Base-by-base conservation (phyloP, 495 filamentous ascomycete species). In the Emericellopsis terricola region DNA sequence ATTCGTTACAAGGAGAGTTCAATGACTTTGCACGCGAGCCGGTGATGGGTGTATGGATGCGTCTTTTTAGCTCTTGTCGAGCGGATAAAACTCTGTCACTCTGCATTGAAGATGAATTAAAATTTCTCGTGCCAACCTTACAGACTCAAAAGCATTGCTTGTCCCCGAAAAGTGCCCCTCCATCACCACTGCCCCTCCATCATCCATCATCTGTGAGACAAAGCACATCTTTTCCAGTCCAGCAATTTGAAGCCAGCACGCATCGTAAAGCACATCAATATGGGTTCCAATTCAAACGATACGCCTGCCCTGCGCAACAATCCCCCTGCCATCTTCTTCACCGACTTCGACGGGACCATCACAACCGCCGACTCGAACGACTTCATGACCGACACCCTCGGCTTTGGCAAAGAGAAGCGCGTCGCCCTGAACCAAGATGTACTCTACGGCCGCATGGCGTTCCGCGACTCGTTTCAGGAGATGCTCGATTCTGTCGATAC, bases 261-360 rank as follows among this genome's bases (percentile, higher is more conserved):
- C n/a, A n/a, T n/a, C n/a, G n/a, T n/a, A n/a, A n/a, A n/a, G n/a
- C n/a, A n/a, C n/a, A 8, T 8, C 28, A 51, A 21, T 11, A 50
- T 56, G 49, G 53, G 52, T 17, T 48, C 49, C 33, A 23, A 26
- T 8, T 9, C 19, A 4, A 39, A 36, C 26, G 44, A 10, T 29
- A 33, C 16, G 27, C 49, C 64, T 3, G 64, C 64, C 17, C 53
- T 85, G 56, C 58, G 63, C 42, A 77, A 71, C 11, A 67, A 69
- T 43, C 78, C 79, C 20, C 78, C 82, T 52, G 74, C 76, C 61
- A 89, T 96, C 55, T 92, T 96, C 64, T 96, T 94, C 62, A 87
- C 86, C 27, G 87, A 96, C 55, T 96, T 96, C 42, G 87, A 96
- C 49, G 87, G 87, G 34, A 94, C 89, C 20, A 89, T 96, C 46